These are phyloP conservation scores for Hammondia hammondi DNA, from an alignment of 169 alveolate species.

Conservation along the genomic window DNA sequence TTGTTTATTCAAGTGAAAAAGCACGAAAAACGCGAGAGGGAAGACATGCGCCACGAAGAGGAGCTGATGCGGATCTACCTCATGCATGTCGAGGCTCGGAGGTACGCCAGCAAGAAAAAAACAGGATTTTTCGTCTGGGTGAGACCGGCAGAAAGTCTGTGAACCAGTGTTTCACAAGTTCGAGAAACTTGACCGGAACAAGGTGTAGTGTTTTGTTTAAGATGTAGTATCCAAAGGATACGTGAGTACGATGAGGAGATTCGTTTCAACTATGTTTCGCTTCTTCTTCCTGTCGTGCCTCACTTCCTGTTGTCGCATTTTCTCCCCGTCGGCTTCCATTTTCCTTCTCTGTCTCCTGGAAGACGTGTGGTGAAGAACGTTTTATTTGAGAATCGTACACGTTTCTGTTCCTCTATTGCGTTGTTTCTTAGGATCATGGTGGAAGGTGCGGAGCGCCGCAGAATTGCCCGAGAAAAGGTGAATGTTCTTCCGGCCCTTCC, in stretches of 20 bases:
- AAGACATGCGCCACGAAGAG: constrained; percentile 20
- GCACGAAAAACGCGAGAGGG: constrained; percentile 15
- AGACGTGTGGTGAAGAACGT: too few relatives aligned
- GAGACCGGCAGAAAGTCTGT: too few relatives aligned
- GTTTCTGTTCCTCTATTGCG: neutral
- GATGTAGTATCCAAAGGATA: too few relatives aligned
- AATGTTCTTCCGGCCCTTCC: neutral
- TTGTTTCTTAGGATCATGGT: neutral
- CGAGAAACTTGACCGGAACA: too few relatives aligned
- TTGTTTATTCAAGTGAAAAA: neutral
- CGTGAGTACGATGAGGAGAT: too few relatives aligned
- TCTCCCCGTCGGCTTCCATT: too few relatives aligned
- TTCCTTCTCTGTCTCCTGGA: too few relatives aligned
- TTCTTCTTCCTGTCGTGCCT: neutral
- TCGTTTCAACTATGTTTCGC: neutral
- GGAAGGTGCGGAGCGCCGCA: constrained; percentile 33
- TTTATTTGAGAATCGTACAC: too few relatives aligned
- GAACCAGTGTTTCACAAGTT: too few relatives aligned
- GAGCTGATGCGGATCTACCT: neutral
- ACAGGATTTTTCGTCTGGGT: too few relatives aligned
- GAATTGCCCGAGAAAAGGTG: constrained; percentile 27
- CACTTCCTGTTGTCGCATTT: too few relatives aligned
- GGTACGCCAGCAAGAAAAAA: neutral
- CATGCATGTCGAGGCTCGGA: neutral
- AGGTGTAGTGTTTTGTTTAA: too few relatives aligned